phyloP scores from a whole-genome alignment of 1,139 yeast species.

The Kodamaea sp. region DNA sequence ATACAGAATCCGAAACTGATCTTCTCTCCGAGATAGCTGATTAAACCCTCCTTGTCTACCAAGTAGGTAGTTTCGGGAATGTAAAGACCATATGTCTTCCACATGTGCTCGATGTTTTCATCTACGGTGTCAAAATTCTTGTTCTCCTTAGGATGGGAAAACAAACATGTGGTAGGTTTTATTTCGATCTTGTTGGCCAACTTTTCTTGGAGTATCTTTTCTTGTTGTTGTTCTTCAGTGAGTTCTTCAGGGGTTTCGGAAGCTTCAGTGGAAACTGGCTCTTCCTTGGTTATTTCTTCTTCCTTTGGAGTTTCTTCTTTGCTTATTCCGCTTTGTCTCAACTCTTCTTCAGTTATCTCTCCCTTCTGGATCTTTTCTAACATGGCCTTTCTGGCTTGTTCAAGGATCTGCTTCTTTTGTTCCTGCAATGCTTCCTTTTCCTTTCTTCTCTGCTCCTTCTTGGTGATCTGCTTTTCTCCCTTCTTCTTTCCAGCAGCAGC shows the following conservation, averaged over 20 bases:
- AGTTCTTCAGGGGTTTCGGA: slow-evolving; percentile 27
- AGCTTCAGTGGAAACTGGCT: slow-evolving; percentile 12
- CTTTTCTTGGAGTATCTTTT: slow-evolving; percentile 55
- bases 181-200: slow-evolving; percentile 64
- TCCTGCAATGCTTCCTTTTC: slow-evolving; percentile 66
- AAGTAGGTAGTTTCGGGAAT: slow-evolving; percentile 80
- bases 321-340: slow-evolving; percentile 11
- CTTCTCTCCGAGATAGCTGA: slow-evolving; percentile 76
- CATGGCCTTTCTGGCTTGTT: slow-evolving; percentile 61
- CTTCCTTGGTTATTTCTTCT: slow-evolving; percentile 11
- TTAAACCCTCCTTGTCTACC: slow-evolving; percentile 67
- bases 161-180: slow-evolving; percentile 73
- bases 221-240: slow-evolving; percentile 48
- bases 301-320: slow-evolving; percentile 9
- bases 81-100: slow-evolving; percentile 74
- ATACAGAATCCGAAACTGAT: slow-evolving; percentile 86
- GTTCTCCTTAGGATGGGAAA: slow-evolving; percentile 59
- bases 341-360: slow-evolving; percentile 14
- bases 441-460: slow-evolving; percentile 63
- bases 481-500: slow-evolving; percentile 17
- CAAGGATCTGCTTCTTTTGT: slow-evolving; percentile 61
- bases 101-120: slow-evolving; percentile 76
- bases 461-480: slow-evolving; percentile 44
- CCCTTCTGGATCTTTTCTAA: slow-evolving; percentile 33
- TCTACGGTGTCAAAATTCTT: slow-evolving; percentile 42